Base-by-base conservation (phyloP, 2,329 filamentous ascomycete species). In the Pestalotiopsis sp. region DNA sequence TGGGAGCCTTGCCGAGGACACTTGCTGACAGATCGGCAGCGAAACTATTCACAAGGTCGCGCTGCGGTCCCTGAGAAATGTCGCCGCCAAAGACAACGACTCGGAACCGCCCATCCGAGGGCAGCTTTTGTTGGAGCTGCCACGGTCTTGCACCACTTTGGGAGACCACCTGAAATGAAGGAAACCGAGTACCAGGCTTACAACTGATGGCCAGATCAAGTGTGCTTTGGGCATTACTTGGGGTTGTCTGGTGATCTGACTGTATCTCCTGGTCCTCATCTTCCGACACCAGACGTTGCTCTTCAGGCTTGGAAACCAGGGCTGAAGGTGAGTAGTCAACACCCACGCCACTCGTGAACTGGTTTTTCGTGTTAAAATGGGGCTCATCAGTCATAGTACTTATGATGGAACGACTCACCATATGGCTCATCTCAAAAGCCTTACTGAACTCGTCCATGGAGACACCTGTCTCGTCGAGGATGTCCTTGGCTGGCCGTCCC, bases 61-160 rank as follows among this genome's bases (percentile, higher is more conserved):
- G 82, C 69, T 88, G 86, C 1, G 69, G 66, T 0, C 79, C 13
- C 0, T 80, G 71, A 2, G 80, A 77, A 2, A 92, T 77, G 70
- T 90, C 81, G 2, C 90, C 90, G 0, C 87, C 84, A 70, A 92
- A 91, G 7, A 92, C 78, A 3, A 90, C 75, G 45, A 90, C 74
- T 6, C 87, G 79, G 76, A 87, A 90, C 0, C 85, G 80, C 1
- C 88, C 88, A 72, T 88, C 84, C 36, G 80, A 83, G 56, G 79
- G 82, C 31, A 91, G 79, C 11, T 80, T 78, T 67, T 87, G 81
- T 62, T 90, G 87, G 58, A 91, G 81, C 52, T 89, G 84, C 83
- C 85, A 88, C 0, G 88, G 85, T 2, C 86, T 80, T 0, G 83
- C 82, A 68, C 84, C 81, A 9, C 82, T 76, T 70, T 91, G 88